These are phyloP conservation scores for Pleodorina starrii DNA, from an alignment of 139 green algal genomes.

Conservation along the genomic window DNA sequence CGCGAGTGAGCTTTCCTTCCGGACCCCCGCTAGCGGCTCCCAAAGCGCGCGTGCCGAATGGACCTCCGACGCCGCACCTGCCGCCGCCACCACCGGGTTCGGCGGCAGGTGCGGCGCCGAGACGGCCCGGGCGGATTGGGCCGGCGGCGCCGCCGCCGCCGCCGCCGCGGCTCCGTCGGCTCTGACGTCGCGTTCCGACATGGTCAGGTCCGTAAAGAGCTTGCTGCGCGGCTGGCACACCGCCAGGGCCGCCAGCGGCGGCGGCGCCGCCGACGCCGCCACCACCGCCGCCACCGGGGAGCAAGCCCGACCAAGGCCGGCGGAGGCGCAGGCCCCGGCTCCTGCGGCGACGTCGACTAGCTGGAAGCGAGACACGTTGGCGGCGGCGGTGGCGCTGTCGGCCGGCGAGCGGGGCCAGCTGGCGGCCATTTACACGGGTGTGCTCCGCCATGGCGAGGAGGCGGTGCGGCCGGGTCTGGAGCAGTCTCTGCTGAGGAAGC, in stretches of 20 bases:
- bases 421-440: conserved; percentile 15
- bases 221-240: conserved; percentile 24
- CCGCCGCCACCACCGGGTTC: neutral
- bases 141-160: neutral
- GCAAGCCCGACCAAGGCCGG: neutral
- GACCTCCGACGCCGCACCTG: neutral
- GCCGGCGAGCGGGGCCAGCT: neutral
- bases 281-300: no score
- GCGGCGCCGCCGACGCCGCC: neutral
- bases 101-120: neutral
- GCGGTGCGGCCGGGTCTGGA: neutral
- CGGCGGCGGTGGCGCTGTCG: neutral
- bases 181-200: neutral
- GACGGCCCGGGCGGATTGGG: neutral
- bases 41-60: neutral
- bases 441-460: conserved; percentile 18
- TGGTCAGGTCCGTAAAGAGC: neutral
- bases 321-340: neutral
- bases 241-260: neutral
- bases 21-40: neutral
- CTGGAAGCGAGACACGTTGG: conserved; percentile 14
- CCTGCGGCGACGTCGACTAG: neutral
- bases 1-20: no score
- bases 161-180: neutral
- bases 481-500: neutral